These are phyloP conservation scores for Schizochytrium sp. DNA, from an alignment of 108 stramenopile genomes.

Conservation along the genomic window DNA sequence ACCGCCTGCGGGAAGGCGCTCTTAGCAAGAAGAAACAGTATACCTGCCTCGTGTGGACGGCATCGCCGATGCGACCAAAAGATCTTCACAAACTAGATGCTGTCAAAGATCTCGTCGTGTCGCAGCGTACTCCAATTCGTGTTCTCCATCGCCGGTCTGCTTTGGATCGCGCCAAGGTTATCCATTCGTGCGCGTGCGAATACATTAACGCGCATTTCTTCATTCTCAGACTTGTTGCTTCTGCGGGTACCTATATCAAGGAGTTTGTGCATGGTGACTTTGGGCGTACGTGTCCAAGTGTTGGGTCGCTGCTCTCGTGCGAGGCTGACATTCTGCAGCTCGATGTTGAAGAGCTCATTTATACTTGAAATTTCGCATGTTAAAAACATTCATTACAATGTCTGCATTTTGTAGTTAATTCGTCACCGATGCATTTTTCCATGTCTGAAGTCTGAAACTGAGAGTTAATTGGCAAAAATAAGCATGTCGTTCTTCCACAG, in stretches of 20 bases:
- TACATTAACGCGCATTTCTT: conserved; percentile 41
- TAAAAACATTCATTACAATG: no score
- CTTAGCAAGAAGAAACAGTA: conserved; percentile 46
- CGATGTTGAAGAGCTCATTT: conserved; percentile 29
- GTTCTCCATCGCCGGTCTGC: conserved; percentile 50
- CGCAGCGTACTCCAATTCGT: conserved; percentile 50
- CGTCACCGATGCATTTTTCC: no score
- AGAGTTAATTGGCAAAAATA: no score
- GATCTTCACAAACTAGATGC: background rate
- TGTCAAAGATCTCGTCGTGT: conserved; percentile 23
- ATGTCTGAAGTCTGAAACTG: no score
- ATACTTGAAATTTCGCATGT: no score
- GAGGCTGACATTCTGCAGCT: conserved; percentile 39
- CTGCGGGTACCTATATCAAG: conserved; percentile 55
- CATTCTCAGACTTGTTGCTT: conserved; percentile 35
- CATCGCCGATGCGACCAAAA: background rate
- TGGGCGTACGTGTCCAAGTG: conserved; percentile 45
- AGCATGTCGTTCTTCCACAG: no score
- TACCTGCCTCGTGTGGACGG: conserved; percentile 40
- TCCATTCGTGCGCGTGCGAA: conserved; percentile 24
- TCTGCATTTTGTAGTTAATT: no score
- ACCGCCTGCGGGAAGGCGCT: conserved; percentile 30
- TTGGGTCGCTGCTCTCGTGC: conserved; percentile 35
- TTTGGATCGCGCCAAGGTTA: conserved; percentile 21
- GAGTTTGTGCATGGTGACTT: conserved; percentile 61